A percentile compares a stretch with the other conserved stretches of the same genome.
phyloP scores from a whole-genome alignment of 441 rosid species.

The Theobroma grandiflorum region DNA sequence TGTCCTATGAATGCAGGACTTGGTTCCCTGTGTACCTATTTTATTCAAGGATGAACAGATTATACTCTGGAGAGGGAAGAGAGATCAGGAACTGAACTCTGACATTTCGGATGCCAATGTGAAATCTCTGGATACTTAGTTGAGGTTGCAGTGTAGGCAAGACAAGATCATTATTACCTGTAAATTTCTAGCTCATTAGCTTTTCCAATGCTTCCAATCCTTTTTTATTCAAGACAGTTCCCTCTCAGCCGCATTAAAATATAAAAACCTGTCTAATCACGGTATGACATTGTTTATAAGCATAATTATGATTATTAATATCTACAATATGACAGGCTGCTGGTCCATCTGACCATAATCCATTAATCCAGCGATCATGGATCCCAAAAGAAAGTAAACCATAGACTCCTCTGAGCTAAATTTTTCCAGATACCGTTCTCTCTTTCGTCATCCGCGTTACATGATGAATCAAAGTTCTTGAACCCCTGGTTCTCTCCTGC shows the following conservation, averaged over 20 bases:
- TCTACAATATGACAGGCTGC: constrained; percentile 44
- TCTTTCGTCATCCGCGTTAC: constrained; percentile 24
- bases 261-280: too few relatives aligned
- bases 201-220: too few relatives aligned
- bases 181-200: not conserved
- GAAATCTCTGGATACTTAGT: constrained; percentile 8
- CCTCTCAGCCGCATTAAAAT: too few relatives aligned
- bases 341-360: constrained; percentile 24
- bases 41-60: constrained; percentile 85
- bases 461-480: constrained; percentile 21
- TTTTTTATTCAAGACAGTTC: too few relatives aligned
- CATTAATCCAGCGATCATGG: constrained; percentile 13
- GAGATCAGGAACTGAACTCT: constrained; percentile 25
- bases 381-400: constrained; percentile 25
- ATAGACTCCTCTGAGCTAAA: constrained; percentile 10
- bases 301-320: constrained; percentile 27
- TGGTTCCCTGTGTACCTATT: constrained; percentile 87
- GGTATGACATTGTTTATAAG: constrained; percentile 28
- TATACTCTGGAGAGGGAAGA: constrained; percentile 77
- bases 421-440: not conserved
- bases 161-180: not conserved
- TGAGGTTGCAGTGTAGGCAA: not conserved
- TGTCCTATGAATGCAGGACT: constrained; percentile 58
- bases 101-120: constrained; percentile 14
- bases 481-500: constrained; percentile 36